Percentiles rank a stretch among this genome's conserved stretches.
phyloP scores from a whole-genome alignment of 2,329 filamentous ascomycete species.

The Lecanicillium sp. region DNA sequence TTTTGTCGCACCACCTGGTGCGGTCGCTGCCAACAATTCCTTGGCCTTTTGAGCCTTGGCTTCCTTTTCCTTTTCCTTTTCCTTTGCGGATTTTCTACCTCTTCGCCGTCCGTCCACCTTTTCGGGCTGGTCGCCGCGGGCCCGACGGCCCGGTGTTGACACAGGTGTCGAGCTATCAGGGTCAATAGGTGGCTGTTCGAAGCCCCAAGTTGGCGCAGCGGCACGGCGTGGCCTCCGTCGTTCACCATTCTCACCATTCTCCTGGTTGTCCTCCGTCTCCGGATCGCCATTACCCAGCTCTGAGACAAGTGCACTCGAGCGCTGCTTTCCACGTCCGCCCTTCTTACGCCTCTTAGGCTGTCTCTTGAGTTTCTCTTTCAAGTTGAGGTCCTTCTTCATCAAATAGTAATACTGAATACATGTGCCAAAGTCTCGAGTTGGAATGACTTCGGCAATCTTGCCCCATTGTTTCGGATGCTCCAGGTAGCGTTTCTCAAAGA shows the following conservation, averaged over 20 bases:
- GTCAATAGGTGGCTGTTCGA: conserved; percentile 50
- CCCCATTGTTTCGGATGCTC: conserved; percentile 79
- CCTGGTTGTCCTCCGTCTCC: conserved; percentile 46
- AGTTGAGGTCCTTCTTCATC: conserved; percentile 64
- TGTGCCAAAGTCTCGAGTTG: conserved; percentile 62
- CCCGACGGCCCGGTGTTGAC: conserved; percentile 48
- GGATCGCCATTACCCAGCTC: conserved; percentile 55
- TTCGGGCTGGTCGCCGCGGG: conserved; percentile 36
- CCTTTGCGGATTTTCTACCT: conserved; percentile 29
- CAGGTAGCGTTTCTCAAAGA: conserved; percentile 67
- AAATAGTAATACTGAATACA: conserved; percentile 84
- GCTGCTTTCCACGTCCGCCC: conserved; percentile 46
- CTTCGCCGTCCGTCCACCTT: conserved; percentile 33
- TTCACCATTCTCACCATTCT: conserved; percentile 51
- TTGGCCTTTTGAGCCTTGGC: conserved; percentile 29
- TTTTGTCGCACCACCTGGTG: conserved; percentile 30
- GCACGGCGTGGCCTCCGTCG: conserved; percentile 53
- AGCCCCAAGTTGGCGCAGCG: conserved; percentile 64
- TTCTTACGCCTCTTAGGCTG: conserved; percentile 52
- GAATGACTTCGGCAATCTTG: conserved; percentile 60
- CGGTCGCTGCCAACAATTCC: conserved; percentile 39
- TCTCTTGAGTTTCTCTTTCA: conserved; percentile 67
- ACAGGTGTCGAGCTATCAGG: conserved; percentile 50
- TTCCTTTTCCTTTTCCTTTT: conserved; percentile 32
- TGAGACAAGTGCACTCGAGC: conserved; percentile 56